A percentile compares a stretch with the other conserved stretches of the same genome.
Conservation (phyloP, 108 stramenopile genomes). For the Poteriospumella lacustris region DNA sequence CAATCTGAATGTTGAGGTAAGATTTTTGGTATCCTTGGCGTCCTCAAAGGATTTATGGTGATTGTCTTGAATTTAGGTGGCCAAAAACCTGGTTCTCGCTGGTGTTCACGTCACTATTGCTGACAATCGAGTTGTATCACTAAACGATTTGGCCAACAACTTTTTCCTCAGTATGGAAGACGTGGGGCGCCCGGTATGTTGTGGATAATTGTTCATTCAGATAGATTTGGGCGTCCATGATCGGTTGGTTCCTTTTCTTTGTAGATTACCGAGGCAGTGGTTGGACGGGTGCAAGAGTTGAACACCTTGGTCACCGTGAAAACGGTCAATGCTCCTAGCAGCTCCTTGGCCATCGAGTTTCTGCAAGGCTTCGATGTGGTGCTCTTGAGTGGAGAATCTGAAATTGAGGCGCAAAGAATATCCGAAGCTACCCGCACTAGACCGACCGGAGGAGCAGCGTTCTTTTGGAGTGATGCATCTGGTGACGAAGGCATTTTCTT, state of each 20-base stretch:
- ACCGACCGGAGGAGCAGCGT: not conserved
- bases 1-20: not conserved
- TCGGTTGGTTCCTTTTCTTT: not conserved
- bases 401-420: not conserved
- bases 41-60: not conserved
- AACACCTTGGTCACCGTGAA: not conserved
- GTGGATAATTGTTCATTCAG: too few relatives aligned
- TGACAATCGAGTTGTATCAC: not conserved
- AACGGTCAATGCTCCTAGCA: not conserved
- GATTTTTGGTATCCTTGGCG: not conserved
- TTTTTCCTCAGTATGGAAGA: too few relatives aligned
- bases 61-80: not conserved
- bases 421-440: not conserved
- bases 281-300: not conserved
- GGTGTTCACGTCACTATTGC: not conserved
- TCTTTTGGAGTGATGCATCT: not conserved
- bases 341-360: not conserved
- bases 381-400: not conserved
- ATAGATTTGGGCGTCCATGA: too few relatives aligned
- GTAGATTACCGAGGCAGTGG: not conserved
- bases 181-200: too few relatives aligned
- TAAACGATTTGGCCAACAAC: not conserved
- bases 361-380: not conserved
- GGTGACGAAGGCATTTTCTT: not conserved
- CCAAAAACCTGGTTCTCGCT: not conserved